Percentiles rank a stretch among this genome's conserved stretches.
phyloP scores from a whole-genome alignment of 2,329 filamentous ascomycete species.

The Paraphaeosphaeria minitans region DNA sequence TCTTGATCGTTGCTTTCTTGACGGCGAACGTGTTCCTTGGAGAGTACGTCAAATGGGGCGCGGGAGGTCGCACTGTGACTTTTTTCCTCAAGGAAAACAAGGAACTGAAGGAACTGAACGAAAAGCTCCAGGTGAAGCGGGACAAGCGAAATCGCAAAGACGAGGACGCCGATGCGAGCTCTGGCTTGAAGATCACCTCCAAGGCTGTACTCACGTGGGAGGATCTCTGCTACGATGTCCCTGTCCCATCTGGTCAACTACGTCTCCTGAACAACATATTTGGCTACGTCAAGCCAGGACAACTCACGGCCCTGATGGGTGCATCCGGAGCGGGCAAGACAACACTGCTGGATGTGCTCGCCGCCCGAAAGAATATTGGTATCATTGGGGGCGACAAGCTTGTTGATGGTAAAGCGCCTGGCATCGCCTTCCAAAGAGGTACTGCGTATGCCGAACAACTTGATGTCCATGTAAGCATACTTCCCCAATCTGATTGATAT shows the following conservation, averaged over 20 bases:
- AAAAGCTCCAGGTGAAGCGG: constrained; percentile 64
- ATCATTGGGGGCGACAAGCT: constrained; percentile 67
- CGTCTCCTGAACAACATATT: constrained; percentile 61
- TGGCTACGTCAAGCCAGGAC: constrained; percentile 62
- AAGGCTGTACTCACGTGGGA: constrained; percentile 64
- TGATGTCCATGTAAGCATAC: constrained; percentile 58
- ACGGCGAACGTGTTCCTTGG: constrained; percentile 74
- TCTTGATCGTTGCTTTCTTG: constrained; percentile 77
- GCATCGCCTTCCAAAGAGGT: constrained; percentile 66
- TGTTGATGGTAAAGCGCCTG: constrained; percentile 63
- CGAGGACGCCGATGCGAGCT: constrained; percentile 47
- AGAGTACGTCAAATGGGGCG: constrained; percentile 77
- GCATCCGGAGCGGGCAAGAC: constrained; percentile 78
- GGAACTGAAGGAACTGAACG: constrained; percentile 70
- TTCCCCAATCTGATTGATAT: background rate
- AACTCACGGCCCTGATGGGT: constrained; percentile 55
- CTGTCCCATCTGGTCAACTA: constrained; percentile 64
- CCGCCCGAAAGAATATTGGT: constrained; percentile 67
- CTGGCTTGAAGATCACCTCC: constrained; percentile 58
- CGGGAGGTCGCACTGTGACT: constrained; percentile 79
- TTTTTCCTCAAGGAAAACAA: constrained; percentile 74
- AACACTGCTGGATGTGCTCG: constrained; percentile 78
- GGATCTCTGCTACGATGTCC: constrained; percentile 69
- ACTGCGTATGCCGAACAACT: constrained; percentile 70
- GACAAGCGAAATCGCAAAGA: constrained; percentile 57